Base-by-base conservation (phyloP, 495 filamentous ascomycete genomes). In the Daldinia grandis region DNA sequence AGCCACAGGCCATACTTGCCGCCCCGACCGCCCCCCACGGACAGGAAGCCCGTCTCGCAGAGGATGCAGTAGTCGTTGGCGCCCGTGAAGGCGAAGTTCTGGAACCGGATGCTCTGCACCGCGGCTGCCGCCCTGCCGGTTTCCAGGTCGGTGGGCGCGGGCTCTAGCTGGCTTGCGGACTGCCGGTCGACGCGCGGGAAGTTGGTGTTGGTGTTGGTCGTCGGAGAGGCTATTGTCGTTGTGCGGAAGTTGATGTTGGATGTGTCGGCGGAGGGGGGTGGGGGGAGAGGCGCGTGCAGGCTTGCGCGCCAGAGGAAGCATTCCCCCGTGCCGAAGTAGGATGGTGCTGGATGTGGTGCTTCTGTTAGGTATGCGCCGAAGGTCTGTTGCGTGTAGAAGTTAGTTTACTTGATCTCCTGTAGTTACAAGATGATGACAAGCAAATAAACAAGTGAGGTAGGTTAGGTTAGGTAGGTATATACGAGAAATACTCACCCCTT, bases 351-450 rank as follows among this genome's bases (percentile, higher is more conserved):
- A 72, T 90, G 90, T 4, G 94, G 94, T 30, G 89, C 82, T 74
- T 98, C 94, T 68, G 92, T 95, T 66, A 98, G 87, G 80, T 97
- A 98, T 58, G 95, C 93, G 77, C 95, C 95, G 76, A 99, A 99
- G 56, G 94, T 86, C 85, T 95, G 75, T 47, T 30, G 10, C 35
- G 19, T 17, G 14, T 50, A 30, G 17, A 8, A n/a, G 30, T 66
- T 30, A 63, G 64, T 19, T 19, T 15, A 8, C 33, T 2, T n/a
- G 25, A 12, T 65, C 54, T 49, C n/a, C 40, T 14, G 14, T 33
- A 2, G n/a, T n/a, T n/a, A n/a, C n/a, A n/a, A n/a, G 1, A 33
- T 12, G 31, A 33, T 0, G 0, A 12, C 3, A 47, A 44, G 40
- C 9, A 17, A 19, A 44, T 44, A 44, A 7, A 7, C 40, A 17